Evolutionary conservation across 148 eudicot genomes (phyloP).

Genomic region (Amaranthus hypochondriacus): DNA sequence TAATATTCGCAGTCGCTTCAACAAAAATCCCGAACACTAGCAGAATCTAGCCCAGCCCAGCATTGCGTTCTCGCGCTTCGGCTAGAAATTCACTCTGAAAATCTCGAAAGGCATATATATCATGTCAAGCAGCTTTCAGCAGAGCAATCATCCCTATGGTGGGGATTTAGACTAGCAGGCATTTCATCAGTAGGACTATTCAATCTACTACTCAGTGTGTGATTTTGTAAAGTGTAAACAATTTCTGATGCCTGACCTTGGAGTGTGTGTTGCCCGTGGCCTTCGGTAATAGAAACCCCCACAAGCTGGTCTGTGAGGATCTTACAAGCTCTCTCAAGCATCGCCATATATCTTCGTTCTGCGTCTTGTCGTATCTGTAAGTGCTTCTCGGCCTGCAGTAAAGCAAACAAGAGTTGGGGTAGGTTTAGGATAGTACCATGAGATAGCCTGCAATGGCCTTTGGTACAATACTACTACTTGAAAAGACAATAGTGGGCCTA

Average conservation of each 20-base stretch:
- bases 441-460: too few relatives aligned
- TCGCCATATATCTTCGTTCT: conserved; percentile 56
- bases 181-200: conserved; percentile 17
- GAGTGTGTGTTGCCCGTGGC: conserved; percentile 29
- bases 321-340: conserved; percentile 75
- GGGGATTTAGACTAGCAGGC: conserved; percentile 26
- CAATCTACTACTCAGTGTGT: conserved; percentile 17
- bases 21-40: not conserved
- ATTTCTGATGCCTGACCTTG: conserved; percentile 32
- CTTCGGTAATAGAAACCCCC: conserved; percentile 38
- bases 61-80: not conserved
- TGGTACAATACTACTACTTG: too few relatives aligned
- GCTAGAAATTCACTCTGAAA: conserved; percentile 17
- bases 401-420: not conserved
- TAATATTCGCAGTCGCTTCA: not conserved
- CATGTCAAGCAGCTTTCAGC: conserved; percentile 45
- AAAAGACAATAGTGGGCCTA: too few relatives aligned
- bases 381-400: conserved; percentile 69
- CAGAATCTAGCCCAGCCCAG: not conserved
- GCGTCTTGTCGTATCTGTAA: conserved; percentile 72
- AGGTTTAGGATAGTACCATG: too few relatives aligned
- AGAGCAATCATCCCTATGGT: conserved; percentile 36
- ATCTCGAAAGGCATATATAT: not conserved
- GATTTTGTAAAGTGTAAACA: conserved; percentile 26
- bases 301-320: conserved; percentile 65